Conservation (phyloP, 2,329 filamentous ascomycete genomes). For the Raffaelea albimanens region DNA sequence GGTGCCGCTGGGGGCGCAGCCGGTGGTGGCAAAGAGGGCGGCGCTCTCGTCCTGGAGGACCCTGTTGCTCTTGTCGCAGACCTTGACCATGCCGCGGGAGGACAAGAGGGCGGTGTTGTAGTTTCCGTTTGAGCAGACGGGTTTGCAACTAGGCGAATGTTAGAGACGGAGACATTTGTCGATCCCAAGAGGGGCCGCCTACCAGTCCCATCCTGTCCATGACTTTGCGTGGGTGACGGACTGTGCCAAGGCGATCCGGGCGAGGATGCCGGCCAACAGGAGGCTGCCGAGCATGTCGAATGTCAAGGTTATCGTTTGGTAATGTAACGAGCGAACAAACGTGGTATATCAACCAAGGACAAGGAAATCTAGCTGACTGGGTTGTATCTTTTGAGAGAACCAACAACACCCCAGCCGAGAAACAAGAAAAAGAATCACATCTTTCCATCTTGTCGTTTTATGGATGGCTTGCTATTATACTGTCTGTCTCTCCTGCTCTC, state of each 20-base stretch:
- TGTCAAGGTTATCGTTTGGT: too few relatives aligned
- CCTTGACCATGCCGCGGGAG: constrained; percentile 11
- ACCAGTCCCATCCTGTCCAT: constrained; percentile 16
- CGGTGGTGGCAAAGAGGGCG: constrained; percentile 7
- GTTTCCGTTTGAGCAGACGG: constrained; percentile 12
- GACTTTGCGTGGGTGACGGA: constrained; percentile 9
- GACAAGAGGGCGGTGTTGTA: constrained; percentile 5
- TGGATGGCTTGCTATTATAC: too few relatives aligned
- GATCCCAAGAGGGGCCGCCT: background rate
- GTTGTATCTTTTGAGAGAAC: too few relatives aligned
- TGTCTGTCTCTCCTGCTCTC: too few relatives aligned
- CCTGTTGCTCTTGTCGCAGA: constrained; percentile 4
- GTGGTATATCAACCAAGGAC: too few relatives aligned
- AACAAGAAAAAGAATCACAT: too few relatives aligned
- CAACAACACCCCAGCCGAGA: too few relatives aligned
- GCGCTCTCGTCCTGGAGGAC: background rate
- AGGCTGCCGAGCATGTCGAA: constrained; percentile 2
- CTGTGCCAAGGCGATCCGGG: constrained; percentile 2
- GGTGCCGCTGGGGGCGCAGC: constrained; percentile 7
- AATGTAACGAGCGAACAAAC: too few relatives aligned
- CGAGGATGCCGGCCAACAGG: constrained; percentile 1
- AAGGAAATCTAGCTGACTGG: too few relatives aligned
- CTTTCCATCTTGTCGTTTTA: too few relatives aligned
- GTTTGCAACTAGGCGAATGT: constrained; percentile 12
- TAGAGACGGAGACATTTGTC: too few relatives aligned